Base-by-base conservation (phyloP, 768 basidiomycete genomes). In the Mycena haematopus region DNA sequence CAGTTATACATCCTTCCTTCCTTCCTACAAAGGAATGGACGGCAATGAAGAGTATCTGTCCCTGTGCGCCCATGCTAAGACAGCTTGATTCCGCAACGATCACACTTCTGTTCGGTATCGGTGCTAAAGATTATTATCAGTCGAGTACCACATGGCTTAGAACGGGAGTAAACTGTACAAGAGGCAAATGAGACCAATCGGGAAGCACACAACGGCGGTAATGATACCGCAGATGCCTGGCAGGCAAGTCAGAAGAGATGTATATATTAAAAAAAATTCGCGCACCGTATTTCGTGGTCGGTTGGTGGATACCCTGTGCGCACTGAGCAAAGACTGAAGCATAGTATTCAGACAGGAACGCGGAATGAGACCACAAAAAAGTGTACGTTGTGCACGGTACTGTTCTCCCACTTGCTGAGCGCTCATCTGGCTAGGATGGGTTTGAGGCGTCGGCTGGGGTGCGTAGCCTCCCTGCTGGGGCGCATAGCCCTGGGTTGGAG, bases 41-140 rank as follows among this genome's bases (percentile, higher is more conserved):
- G 22, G 10, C 8, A 17, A 19, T 9, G 14, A 11, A 5, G 22
- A 14, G 10, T 8, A 11, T 17, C 13, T 27, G 25, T 8, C 29
- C 15, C 29, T 19, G 24, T 11, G 29, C n/a, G 14, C n/a, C 25
- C 22, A 15, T 5, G 4, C 33, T 44, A 70, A 42, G 60, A 68
- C 56, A 76, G 53, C 44, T 67, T 66, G 29, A 71, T 65, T n/a
- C 76, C 76, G 49, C 76, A 77, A 25, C 76, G 67, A 24, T 69
- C 55, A 54, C 76, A 77, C 19, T 70, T 69, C 55, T 69, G 68
- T 42, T 77, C 73, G 1, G 72, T 72, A 46, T 77, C 76, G 40
- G 69, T 59, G 56, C 76, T 76, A 6, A 31, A 17, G 53, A 17
- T 25, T 47, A 15, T 7, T 19, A 36, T 56, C 19, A 65, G 55